These are phyloP conservation scores for Williopsis jadinii DNA, from an alignment of 1,139 yeast species.

Conservation along the genomic window DNA sequence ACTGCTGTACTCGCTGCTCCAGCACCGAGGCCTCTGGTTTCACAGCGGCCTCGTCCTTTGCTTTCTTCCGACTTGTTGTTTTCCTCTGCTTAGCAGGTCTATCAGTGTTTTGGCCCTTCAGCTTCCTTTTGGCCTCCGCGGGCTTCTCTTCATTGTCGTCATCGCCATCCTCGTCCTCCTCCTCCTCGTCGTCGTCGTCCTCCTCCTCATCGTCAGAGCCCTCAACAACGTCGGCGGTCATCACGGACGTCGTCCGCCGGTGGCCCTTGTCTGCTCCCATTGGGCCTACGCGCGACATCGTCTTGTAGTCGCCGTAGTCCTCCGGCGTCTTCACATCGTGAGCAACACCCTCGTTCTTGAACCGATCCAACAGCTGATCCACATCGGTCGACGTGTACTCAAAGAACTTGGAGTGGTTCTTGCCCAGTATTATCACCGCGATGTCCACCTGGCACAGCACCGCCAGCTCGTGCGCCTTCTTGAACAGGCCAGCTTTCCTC, in stretches of 20 bases:
- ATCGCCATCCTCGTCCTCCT: neutral
- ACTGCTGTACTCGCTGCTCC: too few relatives aligned
- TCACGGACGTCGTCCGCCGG: constrained; percentile 14
- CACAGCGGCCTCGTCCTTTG: too few relatives aligned
- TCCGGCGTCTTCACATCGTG: constrained; percentile 59
- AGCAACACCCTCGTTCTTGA: constrained; percentile 32
- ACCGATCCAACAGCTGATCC: constrained; percentile 50
- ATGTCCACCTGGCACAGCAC: constrained; percentile 90
- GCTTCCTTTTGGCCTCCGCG: constrained; percentile 1
- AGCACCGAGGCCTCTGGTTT: too few relatives aligned
- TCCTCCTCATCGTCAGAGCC: constrained; percentile 21
- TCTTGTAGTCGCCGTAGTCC: constrained; percentile 42
- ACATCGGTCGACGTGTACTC: constrained; percentile 76
- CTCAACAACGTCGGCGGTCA: constrained; percentile 21
- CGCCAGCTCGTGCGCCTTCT: constrained; percentile 92
- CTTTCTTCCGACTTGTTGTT: neutral
- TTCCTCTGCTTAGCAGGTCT: neutral
- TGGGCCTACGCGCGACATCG: constrained; percentile 21
- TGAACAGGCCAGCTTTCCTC: constrained; percentile 90
- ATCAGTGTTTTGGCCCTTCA: neutral
- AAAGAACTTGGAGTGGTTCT: constrained; percentile 63
- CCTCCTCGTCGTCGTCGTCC: constrained; percentile 9
- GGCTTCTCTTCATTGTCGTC: neutral
- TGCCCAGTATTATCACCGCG: constrained; percentile 86
- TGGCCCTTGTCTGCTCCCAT: neutral